phyloP scores from a whole-genome alignment of 805 yeast species.

The Sugiyamaella boreocaroliniensis region DNA sequence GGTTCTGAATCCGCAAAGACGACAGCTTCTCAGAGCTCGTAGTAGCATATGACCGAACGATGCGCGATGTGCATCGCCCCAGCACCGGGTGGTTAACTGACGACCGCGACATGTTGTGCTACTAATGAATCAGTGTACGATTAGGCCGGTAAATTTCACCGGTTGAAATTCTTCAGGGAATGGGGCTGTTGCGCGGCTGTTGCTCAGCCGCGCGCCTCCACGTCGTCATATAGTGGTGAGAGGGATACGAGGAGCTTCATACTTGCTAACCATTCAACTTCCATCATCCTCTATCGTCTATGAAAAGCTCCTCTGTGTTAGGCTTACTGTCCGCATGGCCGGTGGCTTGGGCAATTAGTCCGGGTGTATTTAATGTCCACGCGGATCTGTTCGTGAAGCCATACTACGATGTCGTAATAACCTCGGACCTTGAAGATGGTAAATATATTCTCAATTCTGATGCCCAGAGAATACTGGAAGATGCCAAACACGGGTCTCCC shows the following conservation, averaged over 20 bases:
- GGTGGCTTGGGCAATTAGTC: neutral
- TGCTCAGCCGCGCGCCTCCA: neutral
- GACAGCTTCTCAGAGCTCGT: neutral
- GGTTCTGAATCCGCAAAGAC: conserved; percentile 17
- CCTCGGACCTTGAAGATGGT: neutral
- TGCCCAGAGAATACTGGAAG: neutral
- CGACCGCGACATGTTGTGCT: neutral
- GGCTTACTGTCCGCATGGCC: neutral
- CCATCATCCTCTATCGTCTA: neutral
- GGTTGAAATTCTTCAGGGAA: neutral
- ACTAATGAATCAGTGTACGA: neutral
- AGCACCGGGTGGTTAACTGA: neutral
- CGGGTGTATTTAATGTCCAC: conserved; percentile 8
- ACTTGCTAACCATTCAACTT: neutral
- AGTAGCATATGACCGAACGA: neutral
- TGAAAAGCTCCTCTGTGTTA: neutral
- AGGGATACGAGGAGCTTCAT: neutral
- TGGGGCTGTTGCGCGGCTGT: neutral
- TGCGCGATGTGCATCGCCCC: neutral
- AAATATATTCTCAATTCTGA: conserved; percentile 3
- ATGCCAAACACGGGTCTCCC: neutral
- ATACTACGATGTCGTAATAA: conserved; percentile 4
- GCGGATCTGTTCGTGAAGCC: conserved; percentile 11
- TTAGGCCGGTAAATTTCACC: neutral
- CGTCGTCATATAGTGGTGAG: neutral